Conservation (phyloP, 495 filamentous ascomycete species). For the Podospora australis region DNA sequence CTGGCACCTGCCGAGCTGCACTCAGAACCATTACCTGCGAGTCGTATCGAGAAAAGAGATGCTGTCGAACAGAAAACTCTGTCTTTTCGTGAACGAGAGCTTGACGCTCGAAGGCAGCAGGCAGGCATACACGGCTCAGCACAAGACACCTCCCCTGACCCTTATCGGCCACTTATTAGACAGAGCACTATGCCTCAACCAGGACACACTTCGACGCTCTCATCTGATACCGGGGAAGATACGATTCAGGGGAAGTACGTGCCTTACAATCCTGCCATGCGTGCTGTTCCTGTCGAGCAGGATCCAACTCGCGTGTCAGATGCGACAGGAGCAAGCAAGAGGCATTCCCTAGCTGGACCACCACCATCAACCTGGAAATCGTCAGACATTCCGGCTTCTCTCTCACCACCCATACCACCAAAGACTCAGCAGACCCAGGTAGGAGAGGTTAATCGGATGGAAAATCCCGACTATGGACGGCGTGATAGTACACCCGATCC, state of each 20-base stretch:
- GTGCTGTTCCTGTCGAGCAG: slow-evolving; percentile 6
- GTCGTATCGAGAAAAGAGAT: not conserved
- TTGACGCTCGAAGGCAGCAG: slow-evolving; percentile 5
- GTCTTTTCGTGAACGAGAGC: not conserved
- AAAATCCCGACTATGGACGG: slow-evolving; percentile 6
- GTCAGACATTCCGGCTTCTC: slow-evolving; percentile 9
- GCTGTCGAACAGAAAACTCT: slow-evolving; percentile 9
- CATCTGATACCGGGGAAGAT: not conserved
- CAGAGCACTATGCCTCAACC: slow-evolving; percentile 11
- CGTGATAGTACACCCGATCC: slow-evolving; percentile 2
- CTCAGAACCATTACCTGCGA: slow-evolving; percentile 6
- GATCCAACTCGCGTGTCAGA: slow-evolving; percentile 2
- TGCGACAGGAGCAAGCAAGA: slow-evolving; percentile 6
- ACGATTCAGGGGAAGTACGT: slow-evolving; percentile 17
- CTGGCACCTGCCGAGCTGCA: slow-evolving; percentile 29
- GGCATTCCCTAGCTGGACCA: slow-evolving; percentile 8
- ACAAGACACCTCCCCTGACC: slow-evolving; percentile 12
- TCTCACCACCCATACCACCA: slow-evolving; percentile 10
- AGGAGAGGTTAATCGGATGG: not conserved
- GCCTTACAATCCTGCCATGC: slow-evolving; percentile 27
- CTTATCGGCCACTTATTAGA: slow-evolving; percentile 3
- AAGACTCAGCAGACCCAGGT: slow-evolving; percentile 8
- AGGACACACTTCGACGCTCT: not conserved
- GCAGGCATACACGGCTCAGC: slow-evolving; percentile 8
- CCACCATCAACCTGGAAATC: slow-evolving; percentile 1